Percentiles rank a stretch among this genome's conserved stretches.
Evolutionary conservation across 176 grass and related monocot species (phyloP).

Genomic region (Phoenix dactylifera): DNA sequence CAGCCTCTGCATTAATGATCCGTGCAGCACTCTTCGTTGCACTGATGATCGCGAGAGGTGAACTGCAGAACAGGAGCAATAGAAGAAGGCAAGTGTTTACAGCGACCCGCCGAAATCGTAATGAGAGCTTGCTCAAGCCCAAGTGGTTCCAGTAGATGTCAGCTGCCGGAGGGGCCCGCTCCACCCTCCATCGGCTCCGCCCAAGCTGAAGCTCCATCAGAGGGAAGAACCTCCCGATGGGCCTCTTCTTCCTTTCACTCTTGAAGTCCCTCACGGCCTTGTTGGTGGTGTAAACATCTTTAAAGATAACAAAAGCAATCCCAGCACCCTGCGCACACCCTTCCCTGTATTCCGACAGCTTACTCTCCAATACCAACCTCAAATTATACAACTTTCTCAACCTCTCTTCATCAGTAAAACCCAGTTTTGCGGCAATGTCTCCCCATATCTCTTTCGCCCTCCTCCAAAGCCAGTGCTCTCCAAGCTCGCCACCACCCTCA

Average conservation of each 20-base stretch:
- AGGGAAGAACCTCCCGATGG: slow-evolving; percentile 64
- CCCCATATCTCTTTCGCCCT: slow-evolving; percentile 53
- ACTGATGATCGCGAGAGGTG: slow-evolving; percentile 73
- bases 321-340: slow-evolving; percentile 56
- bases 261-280: slow-evolving; percentile 88
- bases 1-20: slow-evolving; percentile 93
- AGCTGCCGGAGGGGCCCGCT: slow-evolving; percentile 79
- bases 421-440: slow-evolving; percentile 30
- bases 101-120: slow-evolving; percentile 53
- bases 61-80: slow-evolving; percentile 94
- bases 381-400: slow-evolving; percentile 64
- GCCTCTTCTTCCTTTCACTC: slow-evolving; percentile 72
- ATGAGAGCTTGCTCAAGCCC: slow-evolving; percentile 72
- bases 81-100: slow-evolving; percentile 89
- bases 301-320: slow-evolving; percentile 88
- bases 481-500: neutral
- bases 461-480: slow-evolving; percentile 37
- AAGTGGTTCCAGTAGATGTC: slow-evolving; percentile 99
- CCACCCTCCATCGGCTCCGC: slow-evolving; percentile 74
- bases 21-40: slow-evolving; percentile 80
- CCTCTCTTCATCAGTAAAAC: slow-evolving; percentile 70
- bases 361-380: slow-evolving; percentile 62
- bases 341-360: slow-evolving; percentile 72
- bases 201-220: slow-evolving; percentile 94
- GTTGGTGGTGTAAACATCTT: slow-evolving; percentile 92